These are phyloP conservation scores for Pestalotiopsis sp. DNA, from an alignment of 2,329 filamentous ascomycete genomes.

Conservation along the genomic window DNA sequence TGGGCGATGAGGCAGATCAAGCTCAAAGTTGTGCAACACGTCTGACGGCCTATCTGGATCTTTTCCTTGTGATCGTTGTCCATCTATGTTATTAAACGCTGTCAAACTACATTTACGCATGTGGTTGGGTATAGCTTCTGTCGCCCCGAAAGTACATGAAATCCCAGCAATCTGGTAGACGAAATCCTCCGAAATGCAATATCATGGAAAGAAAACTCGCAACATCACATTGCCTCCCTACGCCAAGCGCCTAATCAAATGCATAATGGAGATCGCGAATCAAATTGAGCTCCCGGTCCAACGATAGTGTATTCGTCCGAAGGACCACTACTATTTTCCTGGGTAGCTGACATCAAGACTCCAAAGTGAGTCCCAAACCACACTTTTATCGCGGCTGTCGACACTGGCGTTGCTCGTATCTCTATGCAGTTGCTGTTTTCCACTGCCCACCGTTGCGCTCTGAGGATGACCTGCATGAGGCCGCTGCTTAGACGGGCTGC, in stretches of 20 bases:
- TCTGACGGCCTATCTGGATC: not conserved
- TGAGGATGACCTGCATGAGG: constrained; percentile 25
- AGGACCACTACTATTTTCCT: constrained; percentile 38
- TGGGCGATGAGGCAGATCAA: not conserved
- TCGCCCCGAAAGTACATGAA: not conserved
- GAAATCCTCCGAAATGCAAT: not conserved
- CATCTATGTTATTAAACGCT: not conserved
- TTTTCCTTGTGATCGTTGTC: not conserved
- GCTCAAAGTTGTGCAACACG: not conserved
- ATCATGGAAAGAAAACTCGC: not conserved
- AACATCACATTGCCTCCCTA: not conserved
- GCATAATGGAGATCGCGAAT: not conserved
- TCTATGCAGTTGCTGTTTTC: constrained; percentile 21
- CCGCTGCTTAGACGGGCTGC: constrained; percentile 20
- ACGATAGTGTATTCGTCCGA: not conserved
- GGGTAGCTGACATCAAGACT: constrained; percentile 57
- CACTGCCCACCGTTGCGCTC: constrained; percentile 15
- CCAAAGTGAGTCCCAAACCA: constrained; percentile 66
- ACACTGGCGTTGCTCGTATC: constrained; percentile 32
- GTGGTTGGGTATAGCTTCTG: not conserved
- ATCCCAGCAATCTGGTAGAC: not conserved
- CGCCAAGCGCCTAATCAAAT: not conserved
- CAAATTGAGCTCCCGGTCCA: not conserved
- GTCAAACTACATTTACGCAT: not conserved
- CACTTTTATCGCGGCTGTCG: constrained; percentile 48